Base-by-base conservation (phyloP, 2,329 filamentous ascomycete species). In the Didymella keratinophila region DNA sequence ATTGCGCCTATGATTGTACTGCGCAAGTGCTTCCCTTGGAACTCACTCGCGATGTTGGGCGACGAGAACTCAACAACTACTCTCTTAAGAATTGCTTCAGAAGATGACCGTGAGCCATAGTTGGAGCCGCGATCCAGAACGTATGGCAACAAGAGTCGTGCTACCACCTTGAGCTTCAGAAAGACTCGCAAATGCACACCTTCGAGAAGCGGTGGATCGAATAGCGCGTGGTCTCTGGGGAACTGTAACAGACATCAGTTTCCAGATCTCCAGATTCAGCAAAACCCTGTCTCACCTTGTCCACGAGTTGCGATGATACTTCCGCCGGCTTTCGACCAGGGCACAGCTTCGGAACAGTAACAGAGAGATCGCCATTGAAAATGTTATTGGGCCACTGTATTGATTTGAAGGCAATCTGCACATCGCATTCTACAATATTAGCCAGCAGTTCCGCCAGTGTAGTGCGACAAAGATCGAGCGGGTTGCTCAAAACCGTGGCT, bases 41-140 rank as follows among this genome's bases (percentile, higher is more conserved):
- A 89, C 16, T 87, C 89, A 74, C 89, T 90, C 28, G 88, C 87
- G 54, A 92, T 90, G 70, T 92, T 92, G 28, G 89, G 89, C 0
- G 88, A 91, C 1, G 88, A 90, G 69, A 91, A 91, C 67, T 92
- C 89, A 63, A 92, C 81, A 30, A 92, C 81, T 3, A 84, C 71
- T 58, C 81, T 82, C 78, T 87, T 88, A n/a, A n/a, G n/a, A n/a
- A n/a, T n/a, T n/a, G n/a, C n/a, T n/a, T n/a, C n/a, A n/a, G n/a
- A n/a, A n/a, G n/a, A n/a, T n/a, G n/a, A n/a, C n/a, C n/a, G n/a
- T n/a, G 78, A 69, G 87, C 89, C 89, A 63, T 84, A 93, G 5
- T 77, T 75, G 2, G 70, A 60, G 47, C 82, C 82, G 41, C 82
- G 81, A 42, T 81, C 76, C 27, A 86, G 82, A 60, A 92, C 87